Conservation (phyloP, 805 yeast species). For the Saccharomyces eubayanus region DNA sequence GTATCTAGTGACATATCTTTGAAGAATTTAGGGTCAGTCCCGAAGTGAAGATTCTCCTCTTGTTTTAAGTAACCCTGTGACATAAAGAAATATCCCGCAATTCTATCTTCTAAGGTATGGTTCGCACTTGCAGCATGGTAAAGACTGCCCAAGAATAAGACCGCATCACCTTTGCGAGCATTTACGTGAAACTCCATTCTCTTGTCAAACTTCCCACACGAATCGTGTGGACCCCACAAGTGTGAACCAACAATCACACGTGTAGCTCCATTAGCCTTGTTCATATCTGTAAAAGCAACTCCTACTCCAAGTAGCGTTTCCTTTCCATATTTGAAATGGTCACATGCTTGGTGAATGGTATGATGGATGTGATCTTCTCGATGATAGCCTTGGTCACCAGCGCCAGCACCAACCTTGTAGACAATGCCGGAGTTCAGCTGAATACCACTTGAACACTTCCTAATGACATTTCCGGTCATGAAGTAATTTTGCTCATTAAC, state of each 20-base stretch:
- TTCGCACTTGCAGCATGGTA: constrained; percentile 30
- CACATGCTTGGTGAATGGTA: constrained; percentile 15
- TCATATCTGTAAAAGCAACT: constrained; percentile 13
- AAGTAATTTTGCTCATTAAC: constrained; percentile 12
- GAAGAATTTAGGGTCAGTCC: constrained; percentile 1
- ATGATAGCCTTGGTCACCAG: constrained; percentile 24
- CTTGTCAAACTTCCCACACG: constrained; percentile 19
- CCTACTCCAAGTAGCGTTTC: constrained; percentile 9
- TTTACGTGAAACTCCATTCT: constrained; percentile 22
- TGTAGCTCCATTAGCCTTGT: constrained; percentile 27
- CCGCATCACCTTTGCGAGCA: constrained; percentile 28
- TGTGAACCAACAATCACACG: constrained; percentile 31
- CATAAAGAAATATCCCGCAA: constrained; percentile 25
- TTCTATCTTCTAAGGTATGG: constrained; percentile 25
- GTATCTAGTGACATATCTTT: constrained; percentile 4
- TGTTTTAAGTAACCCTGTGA: constrained; percentile 24
- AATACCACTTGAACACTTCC: constrained; percentile 15
- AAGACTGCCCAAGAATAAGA: constrained; percentile 28
- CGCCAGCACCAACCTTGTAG: constrained; percentile 26
- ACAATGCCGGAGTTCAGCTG: constrained; percentile 22
- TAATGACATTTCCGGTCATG: constrained; percentile 13
- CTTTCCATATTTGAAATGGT: constrained; percentile 9
- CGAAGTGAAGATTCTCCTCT: constrained; percentile 24
- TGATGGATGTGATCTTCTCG: constrained; percentile 27
- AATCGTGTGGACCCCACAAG: constrained; percentile 24